These are phyloP conservation scores for Retiboletus flavoniger DNA, from an alignment of 1,284 basidiomycete species.

Conservation along the genomic window DNA sequence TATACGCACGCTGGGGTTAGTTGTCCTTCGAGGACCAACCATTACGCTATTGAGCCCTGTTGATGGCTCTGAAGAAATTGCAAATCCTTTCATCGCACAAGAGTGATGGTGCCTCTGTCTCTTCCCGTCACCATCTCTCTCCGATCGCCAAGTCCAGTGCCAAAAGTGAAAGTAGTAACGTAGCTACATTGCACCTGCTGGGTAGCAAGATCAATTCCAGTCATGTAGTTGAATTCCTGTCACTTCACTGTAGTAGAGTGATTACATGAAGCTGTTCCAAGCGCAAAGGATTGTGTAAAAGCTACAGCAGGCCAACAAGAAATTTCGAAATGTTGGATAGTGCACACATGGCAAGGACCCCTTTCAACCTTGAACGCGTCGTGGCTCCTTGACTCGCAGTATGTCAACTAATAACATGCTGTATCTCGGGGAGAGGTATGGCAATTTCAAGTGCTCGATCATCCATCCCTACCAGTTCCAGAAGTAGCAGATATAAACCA, in stretches of 20 bases:
- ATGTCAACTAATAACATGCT: background rate
- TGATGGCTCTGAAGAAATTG: slow-evolving; percentile 89
- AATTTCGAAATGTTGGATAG: background rate
- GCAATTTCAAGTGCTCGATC: slow-evolving; percentile 1
- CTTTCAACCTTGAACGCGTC: slow-evolving; percentile 1
- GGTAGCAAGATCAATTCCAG: background rate
- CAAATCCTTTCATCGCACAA: slow-evolving; percentile 72
- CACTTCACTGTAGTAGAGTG: slow-evolving; percentile 18
- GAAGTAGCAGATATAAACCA: background rate
- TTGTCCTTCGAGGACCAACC: slow-evolving; percentile 88
- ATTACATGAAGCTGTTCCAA: slow-evolving; percentile 17
- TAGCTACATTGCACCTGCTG: background rate
- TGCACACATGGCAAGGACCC: slow-evolving; percentile 5
- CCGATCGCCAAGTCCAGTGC: background rate
- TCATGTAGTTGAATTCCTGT: slow-evolving; percentile 12
- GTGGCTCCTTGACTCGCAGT: background rate
- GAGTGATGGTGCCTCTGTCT: slow-evolving; percentile 34
- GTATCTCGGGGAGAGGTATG: background rate
- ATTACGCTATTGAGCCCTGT: slow-evolving; percentile 91
- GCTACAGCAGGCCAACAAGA: slow-evolving; percentile 7
- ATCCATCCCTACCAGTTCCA: slow-evolving; percentile 1
- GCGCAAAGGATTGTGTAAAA: slow-evolving; percentile 7
- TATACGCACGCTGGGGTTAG: slow-evolving; percentile 74
- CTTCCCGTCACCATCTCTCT: background rate
- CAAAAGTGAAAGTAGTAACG: background rate